phyloP scores from a whole-genome alignment of 805 yeast genomes.

The Saccharomycopsis fodiens region DNA sequence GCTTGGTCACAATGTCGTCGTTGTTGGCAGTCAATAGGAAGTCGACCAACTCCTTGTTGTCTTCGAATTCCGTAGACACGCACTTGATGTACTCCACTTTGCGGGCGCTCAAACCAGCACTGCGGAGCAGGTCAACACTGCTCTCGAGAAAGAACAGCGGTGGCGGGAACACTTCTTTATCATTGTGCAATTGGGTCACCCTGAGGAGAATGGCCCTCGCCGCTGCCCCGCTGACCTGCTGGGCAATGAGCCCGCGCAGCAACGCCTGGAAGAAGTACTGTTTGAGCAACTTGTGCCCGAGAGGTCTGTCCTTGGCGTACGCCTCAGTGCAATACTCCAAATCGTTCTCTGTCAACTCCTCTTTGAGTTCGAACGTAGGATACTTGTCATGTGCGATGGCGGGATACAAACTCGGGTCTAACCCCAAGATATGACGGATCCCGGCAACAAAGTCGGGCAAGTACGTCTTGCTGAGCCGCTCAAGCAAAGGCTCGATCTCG shows the following conservation, averaged over 20 bases:
- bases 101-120: slow-evolving; percentile 60
- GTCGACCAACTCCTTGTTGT: slow-evolving; percentile 25
- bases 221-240: slow-evolving; percentile 76
- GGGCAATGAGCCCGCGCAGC: slow-evolving; percentile 49
- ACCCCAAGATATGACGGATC: slow-evolving; percentile 26
- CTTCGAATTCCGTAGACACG: slow-evolving; percentile 45
- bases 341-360: neutral
- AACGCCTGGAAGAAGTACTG: slow-evolving; percentile 36
- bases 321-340: slow-evolving; percentile 5
- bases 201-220: slow-evolving; percentile 55
- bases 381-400: slow-evolving; percentile 26
- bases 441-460: slow-evolving; percentile 30
- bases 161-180: slow-evolving; percentile 35
- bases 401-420: slow-evolving; percentile 33
- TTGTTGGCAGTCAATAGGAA: slow-evolving; percentile 34
- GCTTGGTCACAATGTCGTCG: slow-evolving; percentile 40
- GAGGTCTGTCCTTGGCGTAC: slow-evolving; percentile 13
- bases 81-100: slow-evolving; percentile 58
- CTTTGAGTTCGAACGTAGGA: slow-evolving; percentile 22
- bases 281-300: slow-evolving; percentile 1
- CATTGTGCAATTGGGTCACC: slow-evolving; percentile 33
- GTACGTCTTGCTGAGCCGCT: slow-evolving; percentile 22
- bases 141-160: slow-evolving; percentile 39
- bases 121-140: slow-evolving; percentile 42
- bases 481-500: neutral